Evolutionary conservation across 805 yeast genomes (phyloP), one percentile per base, ranked within the genome.

Genomic region (Starmerella vaccinii): DNA sequence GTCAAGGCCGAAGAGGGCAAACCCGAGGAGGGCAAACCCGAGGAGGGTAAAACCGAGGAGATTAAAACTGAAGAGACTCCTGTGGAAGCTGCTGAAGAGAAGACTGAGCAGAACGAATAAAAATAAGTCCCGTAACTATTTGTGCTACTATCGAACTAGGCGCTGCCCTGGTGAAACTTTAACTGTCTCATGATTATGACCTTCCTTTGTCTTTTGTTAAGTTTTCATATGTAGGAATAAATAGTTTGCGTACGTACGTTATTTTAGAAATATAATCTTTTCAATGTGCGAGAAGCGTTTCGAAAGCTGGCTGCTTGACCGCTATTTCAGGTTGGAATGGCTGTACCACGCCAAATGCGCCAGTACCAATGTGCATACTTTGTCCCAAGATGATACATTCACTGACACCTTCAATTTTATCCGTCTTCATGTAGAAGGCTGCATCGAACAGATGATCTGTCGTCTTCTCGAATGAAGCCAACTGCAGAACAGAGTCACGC

Each of bases 361-460:
- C 98, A 1, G 99, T 92, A 65, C 99, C 99, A 58, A 92, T 82
- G 47, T 83, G 77, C 97, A 92, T 90, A 49, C 97, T 88, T 72
- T 92, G 97, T 39, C 99, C 99, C 57, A 92, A 74, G 61, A 92
- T 94, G 61, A 92, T 92, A 71, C 97, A 85, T 68, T 92, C 99
- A 23, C 95, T 84, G 16, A 92, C 98, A 70, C 99, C 99, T 68
- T 92, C 97, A 50, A 92, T 85, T 59, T 81, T 76, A 68, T 92
- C 99, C 21, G 81, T 82, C 75, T 92, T 92, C 96, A 89, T 90
- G 69, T 82, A 92, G 74, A 90, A 92, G 0, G 97, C 89, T 2
- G 99, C 99, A 67, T 92, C 98, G 62, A 92, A 92, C 66, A 92
- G 75, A 69, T 92, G 99, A 66, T 92, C 99, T 0, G 98, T 90